These are phyloP conservation scores for Cercophora scortea DNA, from an alignment of 495 filamentous ascomycete genomes.

Conservation along the genomic window DNA sequence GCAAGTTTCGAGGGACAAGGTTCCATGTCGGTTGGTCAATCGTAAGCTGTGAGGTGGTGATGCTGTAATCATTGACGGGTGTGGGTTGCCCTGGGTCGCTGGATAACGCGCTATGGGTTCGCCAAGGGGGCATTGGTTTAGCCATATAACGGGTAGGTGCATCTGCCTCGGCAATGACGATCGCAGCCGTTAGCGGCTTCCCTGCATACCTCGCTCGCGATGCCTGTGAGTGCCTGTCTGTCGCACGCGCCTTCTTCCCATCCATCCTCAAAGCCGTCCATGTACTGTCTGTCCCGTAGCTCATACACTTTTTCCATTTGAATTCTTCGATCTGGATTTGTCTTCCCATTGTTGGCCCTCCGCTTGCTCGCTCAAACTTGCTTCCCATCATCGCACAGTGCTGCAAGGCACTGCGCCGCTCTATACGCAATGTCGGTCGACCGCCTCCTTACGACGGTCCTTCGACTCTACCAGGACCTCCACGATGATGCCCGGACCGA, in stretches of 20 bases:
- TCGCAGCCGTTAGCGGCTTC: too few relatives aligned
- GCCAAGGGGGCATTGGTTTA: neutral
- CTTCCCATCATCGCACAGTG: neutral
- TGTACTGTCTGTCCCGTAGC: too few relatives aligned
- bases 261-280: too few relatives aligned
- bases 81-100: neutral
- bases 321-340: too few relatives aligned
- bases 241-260: too few relatives aligned
- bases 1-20: neutral
- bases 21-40: too few relatives aligned
- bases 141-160: conserved; percentile 3
- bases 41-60: too few relatives aligned
- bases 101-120: neutral
- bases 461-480: conserved; percentile 41
- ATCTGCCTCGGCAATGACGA: conserved; percentile 5
- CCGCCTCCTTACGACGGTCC: conserved; percentile 42
- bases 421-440: conserved; percentile 32
- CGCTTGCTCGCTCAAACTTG: too few relatives aligned
- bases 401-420: neutral
- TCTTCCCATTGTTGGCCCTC: neutral
- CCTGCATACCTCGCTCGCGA: too few relatives aligned
- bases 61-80: too few relatives aligned
- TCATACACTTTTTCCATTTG: too few relatives aligned
- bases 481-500: conserved; percentile 41
- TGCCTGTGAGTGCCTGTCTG: too few relatives aligned